phyloP scores from a whole-genome alignment of 257 asterid species.

The Nicotiana tabacum region DNA sequence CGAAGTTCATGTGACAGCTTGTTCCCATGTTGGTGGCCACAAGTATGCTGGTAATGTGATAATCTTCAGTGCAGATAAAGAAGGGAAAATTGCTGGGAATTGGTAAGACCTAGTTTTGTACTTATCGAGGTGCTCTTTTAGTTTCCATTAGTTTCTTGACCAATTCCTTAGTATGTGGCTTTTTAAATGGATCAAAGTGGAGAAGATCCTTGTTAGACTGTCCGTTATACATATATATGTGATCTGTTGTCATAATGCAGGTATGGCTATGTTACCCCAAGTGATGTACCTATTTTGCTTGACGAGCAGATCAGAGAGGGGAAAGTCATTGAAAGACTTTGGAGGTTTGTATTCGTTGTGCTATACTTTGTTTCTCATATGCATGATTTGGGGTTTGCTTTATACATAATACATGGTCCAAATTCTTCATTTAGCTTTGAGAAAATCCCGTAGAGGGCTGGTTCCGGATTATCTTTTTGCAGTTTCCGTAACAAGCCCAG shows the following conservation, averaged over 20 bases:
- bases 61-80: conserved; percentile 49
- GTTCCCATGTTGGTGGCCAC: conserved; percentile 97
- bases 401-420: background rate
- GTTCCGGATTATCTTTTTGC: background rate
- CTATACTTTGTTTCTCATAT: background rate
- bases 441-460: no score
- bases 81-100: conserved; percentile 72
- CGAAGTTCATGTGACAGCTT: conserved; percentile 65
- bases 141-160: background rate
- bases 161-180: background rate
- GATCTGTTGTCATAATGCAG: conserved; percentile 37
- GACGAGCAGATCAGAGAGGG: conserved; percentile 79
- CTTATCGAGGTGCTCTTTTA: background rate
- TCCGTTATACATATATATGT: background rate
- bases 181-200: background rate
- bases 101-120: conserved; percentile 45
- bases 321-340: conserved; percentile 61
- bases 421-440: background rate
- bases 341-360: conserved; percentile 68
- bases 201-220: background rate
- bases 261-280: conserved; percentile 93
- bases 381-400: background rate
- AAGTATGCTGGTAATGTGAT: conserved; percentile 96
- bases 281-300: conserved; percentile 71
- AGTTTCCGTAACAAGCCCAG: background rate